Base-by-base conservation (phyloP, 2,329 filamentous ascomycete genomes). In the Emmonsiellopsis sp. region DNA sequence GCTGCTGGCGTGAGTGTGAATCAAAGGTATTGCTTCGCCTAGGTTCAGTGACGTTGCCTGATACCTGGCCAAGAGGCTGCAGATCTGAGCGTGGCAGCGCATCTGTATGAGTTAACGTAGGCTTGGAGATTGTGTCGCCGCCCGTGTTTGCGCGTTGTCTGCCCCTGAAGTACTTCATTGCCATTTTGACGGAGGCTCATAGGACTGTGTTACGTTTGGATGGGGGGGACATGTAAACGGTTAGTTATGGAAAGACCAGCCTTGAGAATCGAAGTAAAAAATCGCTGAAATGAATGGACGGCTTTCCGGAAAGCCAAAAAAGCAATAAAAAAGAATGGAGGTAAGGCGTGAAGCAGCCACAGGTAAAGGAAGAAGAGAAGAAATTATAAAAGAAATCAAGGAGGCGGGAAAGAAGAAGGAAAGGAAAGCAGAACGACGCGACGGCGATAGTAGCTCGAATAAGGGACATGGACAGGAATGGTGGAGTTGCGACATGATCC, bases 251-350 rank as follows among this genome's bases (percentile, higher is more conserved):
- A 10, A 14, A 14, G 56, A 56, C 53, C 53, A 51, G 53, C 47
- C 48, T 43, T 32, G 33, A 56, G 49, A 21, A 37, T 33, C 14
- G 46, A 54, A 14, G 6, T n/a, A 34, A 34, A 17, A 10, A 36
- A 33, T 1, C 14, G 17, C 9, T 14, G 9, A 63, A 69, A 67
- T 32, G 68, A 69, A 64, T 58, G 65, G 63, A 69, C 62, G 57
- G 64, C 66, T 66, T 71, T 69, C 69, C 68, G 65, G 68, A 71
- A 68, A 65, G 60, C 67, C 53, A 50, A 7, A 44, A 32, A 21
- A 9, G 21, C 21, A 33, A 45, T 9, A n/a, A 27, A 39, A 45
- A 55, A 47, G 36, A 53, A 53, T 39, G 32, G 14, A 17, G 6
- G 53, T 44, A 34, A 39, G 21, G 21, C 21, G 21, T 27, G 21